Base-by-base conservation (phyloP, 1,284 basidiomycete genomes). In the Salmacisia buchloeana region DNA sequence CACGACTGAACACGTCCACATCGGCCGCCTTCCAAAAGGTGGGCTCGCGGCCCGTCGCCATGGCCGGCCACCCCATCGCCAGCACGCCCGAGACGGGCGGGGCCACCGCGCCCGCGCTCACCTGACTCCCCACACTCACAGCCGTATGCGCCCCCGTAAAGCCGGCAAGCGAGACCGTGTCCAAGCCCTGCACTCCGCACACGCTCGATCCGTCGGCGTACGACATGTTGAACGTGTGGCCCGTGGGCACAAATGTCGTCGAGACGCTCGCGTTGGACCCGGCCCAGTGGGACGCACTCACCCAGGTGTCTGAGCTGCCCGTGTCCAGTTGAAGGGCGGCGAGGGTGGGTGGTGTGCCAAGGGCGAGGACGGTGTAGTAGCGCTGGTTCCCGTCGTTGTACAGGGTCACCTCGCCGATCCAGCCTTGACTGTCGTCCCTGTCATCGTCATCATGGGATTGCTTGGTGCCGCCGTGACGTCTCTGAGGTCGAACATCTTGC, bases 301-400 rank as follows among this genome's bases (percentile, higher is more conserved):
- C 82, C 88, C 90, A 92, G 4, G 92, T 83, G 78, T 92, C 91
- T 3, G 90, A 81, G 0, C 90, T 92, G 1, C 91, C 91, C 0
- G 88, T 89, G 74, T 89, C 84, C 56, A 84, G 12, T 33, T 54
- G 49, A 13, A 54, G 29, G 3, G 49, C 10, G 6, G 34, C 27
- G 13, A 3, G 49, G 15, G n/a, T 15, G 15, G 49, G 49, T 2
- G 49, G 49, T 9, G 25, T 54, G 29, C 49, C 49, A 29, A 54
- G 31, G 25, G 49, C 31, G 2, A 54, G 25, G 29, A 54, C 49
- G 49, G 49, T 54, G 29, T 54, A 54, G 49, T 54, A 54, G 18
- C 49, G 49, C 21, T 54, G 49, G 15, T 54, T 54, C 27, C 27
- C 49, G 27, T 54, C 49, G 29, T 54, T 54, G 15, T 54, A 54